Evolutionary conservation across 2,329 filamentous ascomycete species (phyloP).

Genomic region (Hypoxylon sp.): DNA sequence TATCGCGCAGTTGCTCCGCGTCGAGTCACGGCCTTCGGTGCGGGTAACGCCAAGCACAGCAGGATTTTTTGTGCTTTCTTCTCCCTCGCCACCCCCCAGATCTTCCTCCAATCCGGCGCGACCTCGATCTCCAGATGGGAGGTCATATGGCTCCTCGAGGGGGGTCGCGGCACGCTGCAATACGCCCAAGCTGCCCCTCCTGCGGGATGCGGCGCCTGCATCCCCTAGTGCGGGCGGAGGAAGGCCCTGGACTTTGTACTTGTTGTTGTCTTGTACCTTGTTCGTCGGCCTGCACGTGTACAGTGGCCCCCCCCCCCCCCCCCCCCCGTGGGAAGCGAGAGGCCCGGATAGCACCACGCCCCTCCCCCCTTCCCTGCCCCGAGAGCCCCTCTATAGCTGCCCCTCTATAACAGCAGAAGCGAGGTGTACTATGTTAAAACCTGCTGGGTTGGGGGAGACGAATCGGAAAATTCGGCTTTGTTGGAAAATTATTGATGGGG

Average conservation of each 20-base stretch:
- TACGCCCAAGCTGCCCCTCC: conserved; percentile 29
- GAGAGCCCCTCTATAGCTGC: neutral
- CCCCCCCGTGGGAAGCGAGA: neutral
- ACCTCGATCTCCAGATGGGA: conserved; percentile 10
- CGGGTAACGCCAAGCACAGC: conserved; percentile 22
- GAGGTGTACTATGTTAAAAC: too few species aligned
- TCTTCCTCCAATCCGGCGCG: conserved; percentile 24
- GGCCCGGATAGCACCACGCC: conserved; percentile 29
- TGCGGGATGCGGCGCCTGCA: conserved; percentile 28
- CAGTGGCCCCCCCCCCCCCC: too few species aligned
- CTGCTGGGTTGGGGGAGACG: conserved; percentile 10
- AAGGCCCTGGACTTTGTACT: conserved; percentile 22
- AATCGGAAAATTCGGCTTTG: conserved; percentile 36
- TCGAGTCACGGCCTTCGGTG: conserved; percentile 23
- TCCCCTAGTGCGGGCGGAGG: conserved; percentile 28
- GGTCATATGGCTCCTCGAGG: conserved; percentile 31
- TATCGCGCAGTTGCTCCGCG: conserved; percentile 19
- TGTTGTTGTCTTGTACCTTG: conserved; percentile 23
- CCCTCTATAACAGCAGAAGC: conserved; percentile 20
- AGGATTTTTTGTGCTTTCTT: conserved; percentile 26
- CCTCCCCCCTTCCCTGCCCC: conserved; percentile 1
- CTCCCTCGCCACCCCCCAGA: too few species aligned
- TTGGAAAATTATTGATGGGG: conserved; percentile 20
- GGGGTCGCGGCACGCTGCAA: conserved; percentile 32
- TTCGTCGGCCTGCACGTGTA: conserved; percentile 26